Conservation (phyloP, 2,329 filamentous ascomycete species). For the Sarocladiaceae sp. region DNA sequence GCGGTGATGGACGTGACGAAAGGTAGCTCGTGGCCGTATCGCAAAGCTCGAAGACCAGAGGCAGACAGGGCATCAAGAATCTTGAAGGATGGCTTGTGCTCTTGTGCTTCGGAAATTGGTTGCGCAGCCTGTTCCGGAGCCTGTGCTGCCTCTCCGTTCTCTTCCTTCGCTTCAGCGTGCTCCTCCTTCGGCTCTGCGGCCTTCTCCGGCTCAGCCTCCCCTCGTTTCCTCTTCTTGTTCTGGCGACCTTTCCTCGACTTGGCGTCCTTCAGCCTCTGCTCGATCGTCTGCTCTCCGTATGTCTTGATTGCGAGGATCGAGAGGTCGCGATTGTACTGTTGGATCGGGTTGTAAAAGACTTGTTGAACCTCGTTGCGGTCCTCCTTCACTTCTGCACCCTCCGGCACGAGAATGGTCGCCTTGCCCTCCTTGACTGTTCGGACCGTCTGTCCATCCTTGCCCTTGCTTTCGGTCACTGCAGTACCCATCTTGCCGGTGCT, state of each 20-base stretch:
- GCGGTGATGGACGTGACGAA: constrained; percentile 78
- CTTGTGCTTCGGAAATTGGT: constrained; percentile 15
- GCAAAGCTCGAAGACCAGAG: constrained; percentile 83
- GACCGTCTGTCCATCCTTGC: constrained; percentile 43
- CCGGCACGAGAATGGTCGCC: constrained; percentile 52
- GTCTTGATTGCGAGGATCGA: constrained; percentile 89
- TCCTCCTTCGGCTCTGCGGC: constrained; percentile 35
- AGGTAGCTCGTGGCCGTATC: constrained; percentile 88
- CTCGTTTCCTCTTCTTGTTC: constrained; percentile 37
- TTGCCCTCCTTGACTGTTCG: constrained; percentile 51
- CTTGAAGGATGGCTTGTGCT: constrained; percentile 53
- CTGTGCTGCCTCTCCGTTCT: constrained; percentile 12
- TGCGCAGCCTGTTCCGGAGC: constrained; percentile 11
- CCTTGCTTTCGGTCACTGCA: constrained; percentile 16
- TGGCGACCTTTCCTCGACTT: constrained; percentile 17
- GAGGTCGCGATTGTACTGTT: constrained; percentile 96
- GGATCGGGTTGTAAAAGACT: constrained; percentile 98
- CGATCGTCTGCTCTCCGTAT: constrained; percentile 66
- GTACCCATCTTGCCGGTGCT: not conserved
- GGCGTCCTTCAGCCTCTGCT: constrained; percentile 37
- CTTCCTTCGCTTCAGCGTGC: constrained; percentile 19
- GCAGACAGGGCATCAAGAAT: constrained; percentile 94
- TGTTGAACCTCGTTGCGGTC: constrained; percentile 63
- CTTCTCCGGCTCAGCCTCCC: constrained; percentile 18
- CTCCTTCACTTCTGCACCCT: constrained; percentile 36